These are phyloP conservation scores for Tephrocybe rancida DNA, from an alignment of 768 basidiomycete genomes.

Conservation along the genomic window DNA sequence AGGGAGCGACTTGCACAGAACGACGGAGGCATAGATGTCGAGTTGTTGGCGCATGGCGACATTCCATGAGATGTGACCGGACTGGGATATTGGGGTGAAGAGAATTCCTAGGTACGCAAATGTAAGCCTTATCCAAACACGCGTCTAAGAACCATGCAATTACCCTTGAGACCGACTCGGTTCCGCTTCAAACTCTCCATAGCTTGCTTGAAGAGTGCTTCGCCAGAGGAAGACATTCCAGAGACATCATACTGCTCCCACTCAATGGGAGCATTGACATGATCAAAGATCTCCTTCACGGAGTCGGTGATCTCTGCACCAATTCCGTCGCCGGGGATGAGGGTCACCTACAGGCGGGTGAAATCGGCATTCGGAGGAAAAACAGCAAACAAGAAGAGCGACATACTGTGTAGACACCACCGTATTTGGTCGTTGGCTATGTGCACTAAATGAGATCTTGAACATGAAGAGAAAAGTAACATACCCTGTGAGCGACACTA, in stretches of 20 bases:
- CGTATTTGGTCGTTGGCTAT: conserved; percentile 88
- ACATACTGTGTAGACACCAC: conserved; percentile 87
- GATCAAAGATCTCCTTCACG: conserved; percentile 98
- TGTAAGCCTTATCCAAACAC: background rate
- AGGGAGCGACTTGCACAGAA: conserved; percentile 96
- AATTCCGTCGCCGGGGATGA: conserved; percentile 98
- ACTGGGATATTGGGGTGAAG: conserved; percentile 96
- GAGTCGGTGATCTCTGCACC: conserved; percentile 97
- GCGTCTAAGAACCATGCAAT: conserved; percentile 19
- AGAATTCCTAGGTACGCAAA: conserved; percentile 74
- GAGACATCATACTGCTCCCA: conserved; percentile 99
- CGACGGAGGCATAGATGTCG: conserved; percentile 98
- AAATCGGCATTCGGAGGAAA: conserved; percentile 22
- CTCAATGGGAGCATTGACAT: conserved; percentile 97
- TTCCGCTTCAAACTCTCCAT: conserved; percentile 98
- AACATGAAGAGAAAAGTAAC: conserved; percentile 25
- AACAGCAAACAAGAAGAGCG: conserved; percentile 5
- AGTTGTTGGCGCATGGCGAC: conserved; percentile 99
- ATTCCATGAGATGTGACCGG: conserved; percentile 99
- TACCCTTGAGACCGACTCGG: conserved; percentile 97
- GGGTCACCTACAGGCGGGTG: conserved; percentile 69
- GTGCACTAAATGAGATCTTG: conserved; percentile 9
- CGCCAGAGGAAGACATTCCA: conserved; percentile 92
- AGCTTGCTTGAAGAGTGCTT: conserved; percentile 94
- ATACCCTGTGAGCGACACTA: conserved; percentile 69